These are phyloP conservation scores for Penicillium robsamsonii DNA, from an alignment of 495 filamentous ascomycete genomes.

Conservation along the genomic window DNA sequence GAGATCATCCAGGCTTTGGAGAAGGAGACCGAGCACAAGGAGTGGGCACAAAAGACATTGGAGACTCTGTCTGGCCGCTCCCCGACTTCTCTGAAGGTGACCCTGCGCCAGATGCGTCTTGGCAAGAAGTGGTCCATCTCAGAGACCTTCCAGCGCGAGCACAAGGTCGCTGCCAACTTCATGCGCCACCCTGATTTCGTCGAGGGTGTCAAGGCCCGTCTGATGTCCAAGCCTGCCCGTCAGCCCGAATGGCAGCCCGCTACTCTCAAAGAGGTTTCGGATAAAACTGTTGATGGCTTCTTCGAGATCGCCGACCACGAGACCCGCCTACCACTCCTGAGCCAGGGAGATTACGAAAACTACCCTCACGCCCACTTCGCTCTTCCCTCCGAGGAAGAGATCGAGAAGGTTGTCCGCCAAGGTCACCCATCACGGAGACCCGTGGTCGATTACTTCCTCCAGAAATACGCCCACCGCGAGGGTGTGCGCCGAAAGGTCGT, in stretches of 20 bases:
- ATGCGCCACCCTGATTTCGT: conserved; percentile 86
- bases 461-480: conserved; percentile 36
- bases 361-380: conserved; percentile 67
- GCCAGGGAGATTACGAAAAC: conserved; percentile 51
- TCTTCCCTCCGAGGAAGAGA: conserved; percentile 73
- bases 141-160: conserved; percentile 79
- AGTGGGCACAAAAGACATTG: conserved; percentile 76
- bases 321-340: conserved; percentile 52
- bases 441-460: conserved; percentile 29
- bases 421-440: conserved; percentile 10
- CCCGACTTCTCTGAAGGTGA: conserved; percentile 79
- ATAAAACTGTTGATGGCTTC: conserved; percentile 53
- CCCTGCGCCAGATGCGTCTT: conserved; percentile 74
- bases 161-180: conserved; percentile 75
- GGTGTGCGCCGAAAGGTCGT: conserved; percentile 43
- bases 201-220: conserved; percentile 74
- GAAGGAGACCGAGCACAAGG: conserved; percentile 51
- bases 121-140: conserved; percentile 72
- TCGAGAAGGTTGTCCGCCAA: conserved; percentile 53
- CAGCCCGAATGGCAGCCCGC: conserved; percentile 70
- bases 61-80: conserved; percentile 69
- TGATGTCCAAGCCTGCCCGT: conserved; percentile 63
- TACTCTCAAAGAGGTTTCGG: conserved; percentile 58
- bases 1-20: conserved; percentile 68
- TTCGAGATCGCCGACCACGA: conserved; percentile 52